phyloP scores from a whole-genome alignment of 495 filamentous ascomycete genomes.

The Hapsidospora chrysogenum region DNA sequence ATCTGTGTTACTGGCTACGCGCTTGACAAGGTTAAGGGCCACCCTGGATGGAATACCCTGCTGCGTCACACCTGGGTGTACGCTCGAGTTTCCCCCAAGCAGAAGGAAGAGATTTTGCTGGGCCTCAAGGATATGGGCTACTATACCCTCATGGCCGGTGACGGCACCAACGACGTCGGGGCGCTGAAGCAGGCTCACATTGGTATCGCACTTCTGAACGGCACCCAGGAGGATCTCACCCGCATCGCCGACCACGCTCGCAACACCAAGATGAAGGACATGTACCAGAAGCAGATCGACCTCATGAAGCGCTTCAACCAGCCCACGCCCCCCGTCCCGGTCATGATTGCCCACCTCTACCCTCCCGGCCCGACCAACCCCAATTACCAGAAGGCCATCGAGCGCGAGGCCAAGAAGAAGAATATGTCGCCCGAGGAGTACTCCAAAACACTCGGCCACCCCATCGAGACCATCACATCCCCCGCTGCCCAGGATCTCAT shows the following conservation, averaged over 20 bases:
- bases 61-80: slow-evolving; percentile 93
- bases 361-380: slow-evolving; percentile 83
- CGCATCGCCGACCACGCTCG: slow-evolving; percentile 86
- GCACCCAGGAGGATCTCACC: slow-evolving; percentile 75
- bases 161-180: slow-evolving; percentile 96
- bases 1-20: slow-evolving; percentile 95
- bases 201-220: slow-evolving; percentile 90
- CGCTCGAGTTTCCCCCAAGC: slow-evolving; percentile 92
- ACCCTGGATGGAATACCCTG: slow-evolving; percentile 52
- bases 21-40: slow-evolving; percentile 71
- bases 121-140: slow-evolving; percentile 94
- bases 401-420: slow-evolving; percentile 64
- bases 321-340: slow-evolving; percentile 72
- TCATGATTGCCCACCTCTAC: slow-evolving; percentile 84
- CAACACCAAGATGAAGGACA: slow-evolving; percentile 91
- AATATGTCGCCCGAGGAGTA: slow-evolving; percentile 31
- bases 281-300: slow-evolving; percentile 87
- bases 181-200: slow-evolving; percentile 97
- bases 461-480: slow-evolving; percentile 49
- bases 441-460: slow-evolving; percentile 20
- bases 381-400: slow-evolving; percentile 87
- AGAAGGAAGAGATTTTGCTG: slow-evolving; percentile 96
- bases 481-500: slow-evolving; percentile 55
- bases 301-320: slow-evolving; percentile 93
- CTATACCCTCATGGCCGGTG: slow-evolving; percentile 96